Base-by-base conservation (phyloP, 2,329 filamentous ascomycete genomes). In the Paracoccidioides brasiliensis region DNA sequence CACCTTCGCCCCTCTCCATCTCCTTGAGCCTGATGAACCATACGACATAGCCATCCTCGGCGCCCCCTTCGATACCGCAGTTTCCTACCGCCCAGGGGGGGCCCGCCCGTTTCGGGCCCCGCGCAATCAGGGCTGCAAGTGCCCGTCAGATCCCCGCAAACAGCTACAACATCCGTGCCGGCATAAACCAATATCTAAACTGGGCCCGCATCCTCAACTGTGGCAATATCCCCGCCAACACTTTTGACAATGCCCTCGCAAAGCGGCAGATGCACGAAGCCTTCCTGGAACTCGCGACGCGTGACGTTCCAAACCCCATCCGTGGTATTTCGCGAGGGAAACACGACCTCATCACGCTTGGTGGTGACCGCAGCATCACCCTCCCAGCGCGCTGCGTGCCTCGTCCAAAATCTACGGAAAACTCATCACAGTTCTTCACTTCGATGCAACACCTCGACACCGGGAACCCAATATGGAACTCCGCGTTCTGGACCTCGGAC, bases 161-260 rank as follows among this genome's bases (percentile, higher is more conserved):
- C 44, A 86, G 85, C 66, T 90, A 86, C 78, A 95, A 95, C 71
- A 81, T 86, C 2, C 83, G 89, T 28, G 89, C 88, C 1, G 79
- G 78, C 42, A 79, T 95, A 61, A 96, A 95, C 89, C 58, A 90
- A 0, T 95, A 93, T 72, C 75, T 76, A 43, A 85, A 80, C 55
- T 91, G 86, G 85, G 86, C 87, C 0, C 82, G 75, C 42, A 81
- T 95, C 57, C 76, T 91, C 52, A 90, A 96, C 74, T 96, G 90
- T 69, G 90, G 90, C 49, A 90, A 95, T 67, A 89, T 95, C 55
- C 89, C 90, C 33, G 78, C 94, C 61, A 88, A 85, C 0, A 90
- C 90, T 0, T 85, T 94, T 63, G 89, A 95, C 73, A 95, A 95
- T 68, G 81, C 76, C 1, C 76, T 95, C 14, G 90, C 90, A 0